Evolutionary conservation across 768 basidiomycete species (phyloP), one percentile per base, ranked within the genome.

Genomic region (Psilocybe cyanescens): DNA sequence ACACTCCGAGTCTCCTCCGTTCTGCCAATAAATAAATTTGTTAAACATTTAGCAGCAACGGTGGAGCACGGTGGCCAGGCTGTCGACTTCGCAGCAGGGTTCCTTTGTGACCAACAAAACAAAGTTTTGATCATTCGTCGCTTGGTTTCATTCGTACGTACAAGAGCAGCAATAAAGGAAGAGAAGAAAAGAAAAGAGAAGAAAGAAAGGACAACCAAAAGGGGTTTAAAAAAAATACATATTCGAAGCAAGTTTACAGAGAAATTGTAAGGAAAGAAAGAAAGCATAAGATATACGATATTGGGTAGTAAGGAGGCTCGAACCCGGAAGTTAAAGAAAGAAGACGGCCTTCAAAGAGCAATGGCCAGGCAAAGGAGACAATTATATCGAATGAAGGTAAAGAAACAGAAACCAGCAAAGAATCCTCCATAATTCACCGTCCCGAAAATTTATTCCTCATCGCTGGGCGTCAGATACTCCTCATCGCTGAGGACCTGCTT

Each of bases 401-500:
- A 47, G 54, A 50, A 28, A 46, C 30, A 54, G 31, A 59, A 29
- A 46, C 41, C 41, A 44, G 14, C 2, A 5, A 16, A 16, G 14
- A 44, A 16, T 44, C 37, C 37, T 8, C 4, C 11, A 44, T 8
- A 44, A 44, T 44, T 16, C 41, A 44, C 4, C 14, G n/a, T 44
- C 0, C 14, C 14, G 7, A 44, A 44, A n/a, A 44, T 58, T 66
- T 70, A 84, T 41, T 92, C 91, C 24, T 92, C 90, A 59, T 92
- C 91, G 64, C 88, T 90, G 29, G 86, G 87, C 19, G 90, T 90
- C 70, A 91, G 75, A 70, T 88, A 87, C 71, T 86, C 84, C 59
- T 84, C 82, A 55, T 92, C 91, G 65, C 90, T 92, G 74, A 92
- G 76, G 54, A 93, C 83, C 74, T 89, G 88, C 71, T 87, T 91